Evolutionary conservation across 2,329 filamentous ascomycete genomes (phyloP).

Genomic region (Madurella mycetomatis): DNA sequence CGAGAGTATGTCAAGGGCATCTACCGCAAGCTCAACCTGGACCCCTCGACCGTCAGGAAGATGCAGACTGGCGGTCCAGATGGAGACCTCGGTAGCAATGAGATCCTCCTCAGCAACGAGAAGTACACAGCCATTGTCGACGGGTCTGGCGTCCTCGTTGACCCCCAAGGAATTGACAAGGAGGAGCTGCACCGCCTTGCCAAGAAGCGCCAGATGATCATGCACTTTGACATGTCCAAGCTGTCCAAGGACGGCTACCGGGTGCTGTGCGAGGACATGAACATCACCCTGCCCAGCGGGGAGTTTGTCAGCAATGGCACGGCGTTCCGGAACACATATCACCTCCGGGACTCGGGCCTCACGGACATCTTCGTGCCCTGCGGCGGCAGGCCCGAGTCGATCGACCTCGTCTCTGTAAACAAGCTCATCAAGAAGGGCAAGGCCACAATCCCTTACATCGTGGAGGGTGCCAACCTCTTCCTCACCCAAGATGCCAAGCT

Average conservation of each 20-base stretch:
- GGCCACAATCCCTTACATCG: slow-evolving; percentile 83
- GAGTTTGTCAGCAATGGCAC: slow-evolving; percentile 89
- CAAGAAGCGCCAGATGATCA: slow-evolving; percentile 83
- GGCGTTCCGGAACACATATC: slow-evolving; percentile 95
- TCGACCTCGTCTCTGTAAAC: slow-evolving; percentile 82
- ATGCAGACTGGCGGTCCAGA: slow-evolving; percentile 97
- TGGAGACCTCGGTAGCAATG: slow-evolving; percentile 94
- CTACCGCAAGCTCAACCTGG: slow-evolving; percentile 90
- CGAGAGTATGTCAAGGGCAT: slow-evolving; percentile 95
- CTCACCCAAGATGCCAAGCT: slow-evolving; percentile 98
- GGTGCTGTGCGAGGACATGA: slow-evolving; percentile 85
- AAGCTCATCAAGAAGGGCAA: slow-evolving; percentile 90
- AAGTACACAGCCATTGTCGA: slow-evolving; percentile 96
- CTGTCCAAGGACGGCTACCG: slow-evolving; percentile 86
- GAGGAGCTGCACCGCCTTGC: slow-evolving; percentile 80
- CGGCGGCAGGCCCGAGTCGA: slow-evolving; percentile 92
- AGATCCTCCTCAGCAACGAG: slow-evolving; percentile 93
- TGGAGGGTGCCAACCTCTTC: slow-evolving; percentile 97
- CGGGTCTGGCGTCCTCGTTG: slow-evolving; percentile 88
- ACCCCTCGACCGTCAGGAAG: slow-evolving; percentile 80
- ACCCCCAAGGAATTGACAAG: slow-evolving; percentile 83
- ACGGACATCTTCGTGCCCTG: slow-evolving; percentile 94
- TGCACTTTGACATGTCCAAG: slow-evolving; percentile 77
- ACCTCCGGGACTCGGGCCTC: slow-evolving; percentile 70
- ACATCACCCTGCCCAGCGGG: slow-evolving; percentile 80